These are phyloP conservation scores for Phaseolus coccineus DNA, from an alignment of 331 rosid genomes.

Conservation along the genomic window DNA sequence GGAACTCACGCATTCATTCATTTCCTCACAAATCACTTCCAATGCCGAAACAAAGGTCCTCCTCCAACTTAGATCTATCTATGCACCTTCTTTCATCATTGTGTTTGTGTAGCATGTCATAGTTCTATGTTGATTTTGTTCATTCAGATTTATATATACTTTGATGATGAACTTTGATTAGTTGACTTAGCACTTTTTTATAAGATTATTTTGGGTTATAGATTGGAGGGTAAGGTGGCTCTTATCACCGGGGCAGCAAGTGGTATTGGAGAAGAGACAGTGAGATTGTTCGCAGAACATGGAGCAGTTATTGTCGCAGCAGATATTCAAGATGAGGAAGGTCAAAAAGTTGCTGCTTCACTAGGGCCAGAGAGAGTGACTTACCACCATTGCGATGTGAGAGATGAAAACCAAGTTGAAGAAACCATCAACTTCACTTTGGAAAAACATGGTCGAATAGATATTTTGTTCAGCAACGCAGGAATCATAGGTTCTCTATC, in stretches of 20 bases:
- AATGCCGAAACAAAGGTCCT: conserved; percentile 49
- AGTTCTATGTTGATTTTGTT: not conserved
- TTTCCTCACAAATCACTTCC: not conserved
- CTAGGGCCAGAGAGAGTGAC: conserved; percentile 57
- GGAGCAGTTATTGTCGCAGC: conserved; percentile 78
- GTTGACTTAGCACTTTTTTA: not conserved
- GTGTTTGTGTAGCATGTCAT: not conserved
- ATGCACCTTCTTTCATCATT: not conserved
- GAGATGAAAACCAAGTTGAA: conserved; percentile 76
- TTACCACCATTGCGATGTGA: conserved; percentile 82
- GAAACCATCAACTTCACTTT: conserved; percentile 59
- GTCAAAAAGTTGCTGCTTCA: conserved; percentile 57
- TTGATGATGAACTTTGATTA: not conserved
- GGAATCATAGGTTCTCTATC: conserved; percentile 69
- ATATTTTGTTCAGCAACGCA: conserved; percentile 83
- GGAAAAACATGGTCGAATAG: conserved; percentile 65
- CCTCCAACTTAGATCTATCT: conserved; percentile 24
- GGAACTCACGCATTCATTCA: conserved; percentile 18
- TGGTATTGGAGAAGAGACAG: conserved; percentile 87
- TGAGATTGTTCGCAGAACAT: conserved; percentile 61
- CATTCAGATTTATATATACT: not conserved
- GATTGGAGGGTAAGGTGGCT: conserved; percentile 89
- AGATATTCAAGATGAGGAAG: conserved; percentile 82
- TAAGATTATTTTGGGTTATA: conserved; percentile 25
- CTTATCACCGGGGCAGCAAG: conserved; percentile 84